These are phyloP conservation scores for Magnolia officinalis DNA, from an alignment of 164 flowering plant species.

Conservation along the genomic window DNA sequence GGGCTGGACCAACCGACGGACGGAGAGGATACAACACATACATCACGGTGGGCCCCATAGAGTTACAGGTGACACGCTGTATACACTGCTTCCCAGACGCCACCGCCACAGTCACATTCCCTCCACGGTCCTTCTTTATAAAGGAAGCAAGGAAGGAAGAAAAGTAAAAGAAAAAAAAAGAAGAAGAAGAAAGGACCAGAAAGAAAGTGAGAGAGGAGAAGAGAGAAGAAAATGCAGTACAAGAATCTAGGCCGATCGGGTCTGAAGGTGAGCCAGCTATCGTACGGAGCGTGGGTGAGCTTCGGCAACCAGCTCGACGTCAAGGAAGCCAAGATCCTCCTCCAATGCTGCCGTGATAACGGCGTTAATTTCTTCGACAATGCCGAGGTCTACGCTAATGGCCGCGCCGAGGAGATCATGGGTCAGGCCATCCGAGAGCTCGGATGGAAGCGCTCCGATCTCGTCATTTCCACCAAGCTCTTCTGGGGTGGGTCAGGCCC, in stretches of 20 bases:
- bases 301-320: constrained; percentile 99
- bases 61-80: too few species aligned
- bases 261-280: constrained; percentile 88
- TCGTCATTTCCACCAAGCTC: constrained; percentile 94
- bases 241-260: constrained; percentile 88
- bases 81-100: too few species aligned
- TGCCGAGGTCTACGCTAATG: constrained; percentile 99
- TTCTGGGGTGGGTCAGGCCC: constrained; percentile 98
- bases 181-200: not conserved
- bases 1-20: too few species aligned
- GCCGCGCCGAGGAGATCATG: constrained; percentile 99
- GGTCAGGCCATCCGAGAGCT: constrained; percentile 96
- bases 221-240: constrained; percentile 67
- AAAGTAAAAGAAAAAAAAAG: not conserved
- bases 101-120: too few species aligned
- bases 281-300: constrained; percentile 96
- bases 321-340: constrained; percentile 81
- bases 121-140: too few species aligned
- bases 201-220: not conserved
- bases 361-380: constrained; percentile 99
- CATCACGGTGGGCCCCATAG: too few species aligned
- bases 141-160: too few species aligned
- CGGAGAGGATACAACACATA: too few species aligned
- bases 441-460: constrained; percentile 91
- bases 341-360: constrained; percentile 88